phyloP scores from a whole-genome alignment of 2,329 filamentous ascomycete genomes.

The Pestalotiopsis sp. region DNA sequence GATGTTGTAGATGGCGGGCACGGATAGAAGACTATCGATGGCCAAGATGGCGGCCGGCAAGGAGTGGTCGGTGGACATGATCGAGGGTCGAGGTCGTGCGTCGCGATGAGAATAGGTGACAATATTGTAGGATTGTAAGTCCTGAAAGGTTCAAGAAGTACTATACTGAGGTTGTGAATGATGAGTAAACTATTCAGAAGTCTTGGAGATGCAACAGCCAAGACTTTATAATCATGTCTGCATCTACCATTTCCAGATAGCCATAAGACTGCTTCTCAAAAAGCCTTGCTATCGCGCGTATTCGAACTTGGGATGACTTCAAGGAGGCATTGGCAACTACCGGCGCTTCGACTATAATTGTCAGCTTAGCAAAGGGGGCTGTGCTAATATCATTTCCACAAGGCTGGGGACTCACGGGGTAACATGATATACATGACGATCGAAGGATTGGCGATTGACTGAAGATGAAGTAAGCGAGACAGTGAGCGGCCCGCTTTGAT shows the following conservation, averaged over 20 bases:
- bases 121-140: not conserved
- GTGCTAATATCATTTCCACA: not conserved
- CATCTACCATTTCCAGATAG: not conserved
- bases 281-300: not conserved
- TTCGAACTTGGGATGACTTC: not conserved
- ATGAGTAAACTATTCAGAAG: not conserved
- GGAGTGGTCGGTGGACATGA: conserved; percentile 16
- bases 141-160: not conserved
- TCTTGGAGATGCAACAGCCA: not conserved
- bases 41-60: conserved; percentile 29
- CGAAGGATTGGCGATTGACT: not conserved
- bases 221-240: not conserved
- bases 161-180: not conserved
- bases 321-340: not conserved
- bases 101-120: no score
- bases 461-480: not conserved
- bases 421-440: not conserved
- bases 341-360: not conserved
- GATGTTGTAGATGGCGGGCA: conserved; percentile 32
- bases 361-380: not conserved
- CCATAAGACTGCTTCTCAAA: not conserved
- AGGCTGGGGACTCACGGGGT: not conserved
- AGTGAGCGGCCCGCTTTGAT: no score
- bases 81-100: no score
- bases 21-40: conserved; percentile 35